Evolutionary conservation across 208 protist species (phyloP).

Genomic region (Lotmaria passim): DNA sequence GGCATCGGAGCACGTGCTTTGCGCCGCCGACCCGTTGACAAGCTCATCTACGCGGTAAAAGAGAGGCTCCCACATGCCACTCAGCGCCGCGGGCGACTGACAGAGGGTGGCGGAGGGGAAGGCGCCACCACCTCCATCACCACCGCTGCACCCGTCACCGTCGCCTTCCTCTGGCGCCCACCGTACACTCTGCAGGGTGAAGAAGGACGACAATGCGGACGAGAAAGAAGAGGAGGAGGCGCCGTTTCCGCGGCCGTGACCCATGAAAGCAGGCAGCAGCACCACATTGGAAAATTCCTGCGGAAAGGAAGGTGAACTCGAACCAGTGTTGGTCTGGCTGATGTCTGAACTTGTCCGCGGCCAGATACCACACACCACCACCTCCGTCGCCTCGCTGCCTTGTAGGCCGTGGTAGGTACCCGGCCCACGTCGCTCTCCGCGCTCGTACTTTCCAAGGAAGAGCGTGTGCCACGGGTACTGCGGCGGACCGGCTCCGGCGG

Average conservation of each 20-base stretch:
- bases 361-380: slow-evolving; percentile 65
- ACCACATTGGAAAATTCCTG: slow-evolving; percentile 35
- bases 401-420: slow-evolving; percentile 32
- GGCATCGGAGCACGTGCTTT: not conserved
- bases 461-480: slow-evolving; percentile 49
- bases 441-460: slow-evolving; percentile 49
- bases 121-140: slow-evolving; percentile 8
- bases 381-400: slow-evolving; percentile 51
- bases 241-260: not conserved
- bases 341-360: slow-evolving; percentile 5
- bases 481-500: slow-evolving; percentile 25
- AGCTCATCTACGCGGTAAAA: slow-evolving; percentile 53
- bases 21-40: slow-evolving; percentile 9
- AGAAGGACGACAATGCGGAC: too few species aligned
- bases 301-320: not conserved
- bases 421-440: slow-evolving; percentile 46
- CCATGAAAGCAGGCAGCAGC: slow-evolving; percentile 21
- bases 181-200: slow-evolving; percentile 44
- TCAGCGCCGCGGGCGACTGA: slow-evolving; percentile 38
- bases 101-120: slow-evolving; percentile 58
- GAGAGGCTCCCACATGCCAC: slow-evolving; percentile 76
- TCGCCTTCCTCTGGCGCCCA: slow-evolving; percentile 1
- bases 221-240: slow-evolving; percentile 17
- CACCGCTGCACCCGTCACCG: not conserved
- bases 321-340: not conserved